Evolutionary conservation across 768 basidiomycete species (phyloP), one percentile per base, ranked within the genome.

Genomic region (Boletus sp.): DNA sequence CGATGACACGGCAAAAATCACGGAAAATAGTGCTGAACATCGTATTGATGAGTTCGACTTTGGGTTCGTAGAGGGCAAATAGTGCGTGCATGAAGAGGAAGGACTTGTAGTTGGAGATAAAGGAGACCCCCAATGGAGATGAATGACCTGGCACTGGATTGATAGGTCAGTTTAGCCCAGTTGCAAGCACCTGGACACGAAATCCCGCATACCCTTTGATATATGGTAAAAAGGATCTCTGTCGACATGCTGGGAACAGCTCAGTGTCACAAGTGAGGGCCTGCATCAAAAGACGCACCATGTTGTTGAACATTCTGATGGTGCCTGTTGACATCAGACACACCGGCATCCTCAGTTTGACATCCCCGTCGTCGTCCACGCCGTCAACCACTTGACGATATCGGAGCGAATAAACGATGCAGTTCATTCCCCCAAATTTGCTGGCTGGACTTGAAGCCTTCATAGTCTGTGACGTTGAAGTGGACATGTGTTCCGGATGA

Each of bases 61-160:
- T 47, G 11, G 62, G 62, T 54, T 66, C 59, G 13, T 61, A 56
- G 33, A 64, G 53, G 9, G 60, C 59, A 14, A 64, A 69, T 4
- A 68, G 42, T 4, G 45, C 63, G 46, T 64, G 67, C 50, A 57
- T 54, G 33, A 63, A 61, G 9, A 68, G 53, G 51, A 59, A 65
- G 2, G 66, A 60, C 23, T 50, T 58, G 38, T 67, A 64, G 38
- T 61, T 50, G 17, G 47, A 5, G n/a, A 65, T 63, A 21, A 58
- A 61, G 6, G 61, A 67, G 21, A 54, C 57, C 0, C 23, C 63
- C 23, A 63, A 8, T 14, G 57, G 63, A 14, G 59, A 61, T 7
- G 58, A 63, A 25, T 59, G 54, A 7, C 46, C 30, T 11, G 59
- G 59, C 23, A 58, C 57, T 66, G 29, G n/a, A 37, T n/a, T 7